These are phyloP conservation scores for Aegilops sharonensis DNA, from an alignment of 176 grass and related monocot genomes.

Conservation along the genomic window DNA sequence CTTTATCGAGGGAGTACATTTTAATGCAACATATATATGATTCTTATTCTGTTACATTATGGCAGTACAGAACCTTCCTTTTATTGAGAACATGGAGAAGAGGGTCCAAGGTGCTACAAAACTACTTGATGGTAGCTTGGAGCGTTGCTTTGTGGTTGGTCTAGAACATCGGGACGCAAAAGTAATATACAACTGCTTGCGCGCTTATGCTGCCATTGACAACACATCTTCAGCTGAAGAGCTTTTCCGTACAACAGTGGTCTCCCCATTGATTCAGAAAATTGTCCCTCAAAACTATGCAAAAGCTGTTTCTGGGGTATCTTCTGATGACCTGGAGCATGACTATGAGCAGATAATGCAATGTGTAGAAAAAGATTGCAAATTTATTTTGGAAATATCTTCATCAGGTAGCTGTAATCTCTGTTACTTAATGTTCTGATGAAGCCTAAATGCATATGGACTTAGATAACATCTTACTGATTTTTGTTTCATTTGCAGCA, in stretches of 20 bases:
- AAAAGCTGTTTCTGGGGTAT: conserved; percentile 50
- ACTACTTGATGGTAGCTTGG: conserved; percentile 84
- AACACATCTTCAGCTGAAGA: conserved; percentile 93
- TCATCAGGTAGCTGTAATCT: conserved; percentile 57
- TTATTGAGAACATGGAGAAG: conserved; percentile 99
- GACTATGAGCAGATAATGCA: conserved; percentile 83
- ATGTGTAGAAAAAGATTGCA: conserved; percentile 86
- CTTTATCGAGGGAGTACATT: neutral
- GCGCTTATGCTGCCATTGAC: conserved; percentile 93
- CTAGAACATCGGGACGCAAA: conserved; percentile 70
- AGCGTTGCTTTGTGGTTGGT: conserved; percentile 81
- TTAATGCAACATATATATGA: conserved; percentile 41
- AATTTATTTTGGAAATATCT: conserved; percentile 97
- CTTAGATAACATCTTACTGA: conserved; percentile 26
- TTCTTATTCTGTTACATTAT: conserved; percentile 59
- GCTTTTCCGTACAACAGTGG: conserved; percentile 76
- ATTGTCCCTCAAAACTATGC: conserved; percentile 72
- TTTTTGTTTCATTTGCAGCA: conserved; percentile 51
- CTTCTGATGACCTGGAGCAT: conserved; percentile 66
- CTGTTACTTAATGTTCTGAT: neutral
- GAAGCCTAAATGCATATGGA: neutral
- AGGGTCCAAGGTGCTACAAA: conserved; percentile 79
- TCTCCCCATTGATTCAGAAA: conserved; percentile 76
- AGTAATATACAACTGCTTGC: conserved; percentile 93
- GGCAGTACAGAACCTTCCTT: conserved; percentile 99